Evolutionary conservation across 2,329 filamentous ascomycete species (phyloP), one percentile per base, ranked within the genome.

Genomic region (Fusarium hostae): DNA sequence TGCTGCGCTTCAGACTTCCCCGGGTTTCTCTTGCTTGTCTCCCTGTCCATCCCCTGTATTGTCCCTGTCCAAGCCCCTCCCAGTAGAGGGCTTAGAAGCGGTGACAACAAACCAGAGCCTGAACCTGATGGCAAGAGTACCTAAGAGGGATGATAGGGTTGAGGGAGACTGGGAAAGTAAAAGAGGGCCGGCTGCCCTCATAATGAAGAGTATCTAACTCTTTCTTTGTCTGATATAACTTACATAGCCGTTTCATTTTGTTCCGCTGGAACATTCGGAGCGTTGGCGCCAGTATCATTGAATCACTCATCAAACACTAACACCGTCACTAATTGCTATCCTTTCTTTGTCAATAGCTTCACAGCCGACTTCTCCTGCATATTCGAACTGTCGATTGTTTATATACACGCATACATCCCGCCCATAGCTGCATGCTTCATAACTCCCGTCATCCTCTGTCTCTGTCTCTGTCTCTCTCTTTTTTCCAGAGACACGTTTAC

Each of bases 81-180:
- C 62, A 50, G 66, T 56, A 62, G 65, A 73, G 63, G 62, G 39
- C 59, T 65, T 62, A 65, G 71, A 75, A 70, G 74, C 74, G 72
- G 72, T 76, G 74, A 72, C 72, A 63, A 63, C 57, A 32, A 55
- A 67, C 44, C 64, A 69, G 28, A 68, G 39, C 35, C 56, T 43
- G 67, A 58, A 44, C 41, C 57, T 60, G 47, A 52, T n/a, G 51
- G 59, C 6, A 52, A 65, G 41, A 50, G 26, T n/a, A 26, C 26
- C 26, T 26, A 68, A 65, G 66, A 59, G 35, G 52, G 35, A 59
- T 44, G 35, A 56, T 32, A 59, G 51, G 37, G 37, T 44, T 30
- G 51, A 50, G 45, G 35, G 39, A 40, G 39, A 40, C 39, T 40
- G 39, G 41, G 34, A 43, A 63, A 60, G 39, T 60, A 68, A 70